phyloP scores from a whole-genome alignment of 2,329 filamentous ascomycete genomes.

The Calonectria leucothoes region DNA sequence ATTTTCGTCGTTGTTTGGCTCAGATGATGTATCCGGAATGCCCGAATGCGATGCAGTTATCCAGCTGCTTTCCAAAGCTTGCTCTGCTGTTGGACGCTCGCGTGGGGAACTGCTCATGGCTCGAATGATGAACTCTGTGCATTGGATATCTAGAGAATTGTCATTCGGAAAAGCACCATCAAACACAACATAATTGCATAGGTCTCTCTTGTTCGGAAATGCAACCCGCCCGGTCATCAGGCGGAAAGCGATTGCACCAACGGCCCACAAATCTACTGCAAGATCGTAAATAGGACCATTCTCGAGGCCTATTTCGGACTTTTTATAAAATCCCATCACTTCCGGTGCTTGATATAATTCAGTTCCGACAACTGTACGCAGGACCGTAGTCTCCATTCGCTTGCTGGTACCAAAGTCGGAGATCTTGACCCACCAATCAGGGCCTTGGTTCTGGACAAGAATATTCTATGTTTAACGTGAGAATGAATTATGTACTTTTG shows the following conservation, averaged over 20 bases:
- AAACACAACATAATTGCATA: neutral
- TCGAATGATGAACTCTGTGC: neutral
- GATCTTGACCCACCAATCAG: constrained; percentile 21
- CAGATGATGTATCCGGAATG: neutral
- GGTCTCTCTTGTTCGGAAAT: neutral
- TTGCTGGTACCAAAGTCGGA: constrained; percentile 12
- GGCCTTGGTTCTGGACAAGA: neutral
- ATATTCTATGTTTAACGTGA: constrained; percentile 18
- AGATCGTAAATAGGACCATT: neutral
- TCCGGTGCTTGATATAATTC: constrained; percentile 7
- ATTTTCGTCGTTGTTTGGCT: neutral
- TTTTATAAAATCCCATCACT: neutral
- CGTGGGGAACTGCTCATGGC: neutral
- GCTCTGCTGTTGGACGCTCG: neutral
- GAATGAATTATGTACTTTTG: neutral
- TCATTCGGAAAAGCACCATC: neutral
- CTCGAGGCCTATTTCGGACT: neutral
- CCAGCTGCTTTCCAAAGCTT: neutral
- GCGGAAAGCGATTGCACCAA: constrained; percentile 10
- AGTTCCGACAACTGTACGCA: neutral
- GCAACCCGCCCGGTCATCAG: neutral
- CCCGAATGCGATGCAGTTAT: neutral
- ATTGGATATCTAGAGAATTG: neutral
- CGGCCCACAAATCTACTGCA: constrained; percentile 9
- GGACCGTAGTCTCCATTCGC: neutral